A percentile compares a stretch with the other conserved stretches of the same genome.
Conservation (phyloP, 129 eudicot species). For the Apium graveolens region DNA sequence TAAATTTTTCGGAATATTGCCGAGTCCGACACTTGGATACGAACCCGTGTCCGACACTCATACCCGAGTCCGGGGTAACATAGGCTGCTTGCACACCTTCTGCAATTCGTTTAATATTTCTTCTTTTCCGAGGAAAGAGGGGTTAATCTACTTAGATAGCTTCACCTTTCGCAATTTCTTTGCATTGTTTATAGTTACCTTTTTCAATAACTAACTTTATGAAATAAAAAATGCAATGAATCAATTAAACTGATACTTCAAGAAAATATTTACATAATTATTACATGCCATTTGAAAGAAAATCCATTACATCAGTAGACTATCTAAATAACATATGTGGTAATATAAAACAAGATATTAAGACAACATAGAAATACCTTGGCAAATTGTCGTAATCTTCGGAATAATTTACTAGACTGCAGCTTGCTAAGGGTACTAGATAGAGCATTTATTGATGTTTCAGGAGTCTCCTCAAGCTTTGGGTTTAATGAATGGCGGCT, state of each 20-base stretch:
- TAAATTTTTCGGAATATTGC: too few species aligned
- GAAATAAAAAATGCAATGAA: background rate
- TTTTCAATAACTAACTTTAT: background rate
- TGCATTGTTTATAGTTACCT: background rate
- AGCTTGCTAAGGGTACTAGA: constrained; percentile 73
- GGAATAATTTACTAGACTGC: constrained; percentile 75
- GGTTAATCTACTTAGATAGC: background rate
- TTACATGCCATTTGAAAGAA: background rate
- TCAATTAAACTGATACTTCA: background rate
- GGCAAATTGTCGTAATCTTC: constrained; percentile 65
- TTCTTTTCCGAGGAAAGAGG: background rate
- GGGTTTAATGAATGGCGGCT: constrained; percentile 67
- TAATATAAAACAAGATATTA: background rate
- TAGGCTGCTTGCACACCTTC: background rate
- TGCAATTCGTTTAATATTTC: too few species aligned
- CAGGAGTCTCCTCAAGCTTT: constrained; percentile 53
- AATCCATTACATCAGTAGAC: background rate
- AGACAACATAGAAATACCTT: constrained; percentile 38
- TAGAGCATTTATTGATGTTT: constrained; percentile 58
- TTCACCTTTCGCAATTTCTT: background rate
- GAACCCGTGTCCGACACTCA: too few species aligned
- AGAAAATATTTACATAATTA: background rate
- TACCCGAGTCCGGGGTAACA: too few species aligned
- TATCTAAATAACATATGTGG: too few species aligned
- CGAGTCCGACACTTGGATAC: too few species aligned